Conservation (phyloP, 140 eudicot species). For the Ambrosia hybrid region DNA sequence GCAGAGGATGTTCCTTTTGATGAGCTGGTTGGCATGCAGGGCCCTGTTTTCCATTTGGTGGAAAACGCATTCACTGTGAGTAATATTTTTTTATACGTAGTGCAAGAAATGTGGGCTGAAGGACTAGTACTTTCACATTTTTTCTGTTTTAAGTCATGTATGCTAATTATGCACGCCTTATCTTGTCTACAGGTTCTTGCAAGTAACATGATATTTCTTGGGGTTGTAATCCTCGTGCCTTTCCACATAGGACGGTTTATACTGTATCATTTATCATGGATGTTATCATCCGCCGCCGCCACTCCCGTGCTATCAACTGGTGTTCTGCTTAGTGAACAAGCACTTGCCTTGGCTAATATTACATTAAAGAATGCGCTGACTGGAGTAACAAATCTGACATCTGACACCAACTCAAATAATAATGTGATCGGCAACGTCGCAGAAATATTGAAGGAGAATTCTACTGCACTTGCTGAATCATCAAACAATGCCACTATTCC, state of each 20-base stretch:
- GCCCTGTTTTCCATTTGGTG: slow-evolving; percentile 96
- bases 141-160: neutral
- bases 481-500: slow-evolving; percentile 51
- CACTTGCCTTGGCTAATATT: slow-evolving; percentile 81
- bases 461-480: slow-evolving; percentile 46
- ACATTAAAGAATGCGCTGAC: slow-evolving; percentile 71
- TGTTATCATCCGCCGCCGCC: slow-evolving; percentile 71
- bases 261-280: slow-evolving; percentile 70
- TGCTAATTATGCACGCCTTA: slow-evolving; percentile 13
- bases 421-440: slow-evolving; percentile 50
- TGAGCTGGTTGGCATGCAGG: slow-evolving; percentile 99
- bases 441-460: slow-evolving; percentile 56
- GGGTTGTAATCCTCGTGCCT: slow-evolving; percentile 87
- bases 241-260: slow-evolving; percentile 86
- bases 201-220: slow-evolving; percentile 97
- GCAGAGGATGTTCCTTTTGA: slow-evolving; percentile 98
- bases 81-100: slow-evolving; percentile 9
- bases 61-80: slow-evolving; percentile 98
- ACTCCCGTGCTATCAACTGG: slow-evolving; percentile 54
- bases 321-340: slow-evolving; percentile 64
- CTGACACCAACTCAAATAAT: slow-evolving; percentile 47
- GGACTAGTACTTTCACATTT: no score
- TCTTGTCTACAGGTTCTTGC: slow-evolving; percentile 79
- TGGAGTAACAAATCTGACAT: slow-evolving; percentile 66
- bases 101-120: neutral